Conservation (phyloP, 306 rosid species). For the Rosa lucieae region DNA sequence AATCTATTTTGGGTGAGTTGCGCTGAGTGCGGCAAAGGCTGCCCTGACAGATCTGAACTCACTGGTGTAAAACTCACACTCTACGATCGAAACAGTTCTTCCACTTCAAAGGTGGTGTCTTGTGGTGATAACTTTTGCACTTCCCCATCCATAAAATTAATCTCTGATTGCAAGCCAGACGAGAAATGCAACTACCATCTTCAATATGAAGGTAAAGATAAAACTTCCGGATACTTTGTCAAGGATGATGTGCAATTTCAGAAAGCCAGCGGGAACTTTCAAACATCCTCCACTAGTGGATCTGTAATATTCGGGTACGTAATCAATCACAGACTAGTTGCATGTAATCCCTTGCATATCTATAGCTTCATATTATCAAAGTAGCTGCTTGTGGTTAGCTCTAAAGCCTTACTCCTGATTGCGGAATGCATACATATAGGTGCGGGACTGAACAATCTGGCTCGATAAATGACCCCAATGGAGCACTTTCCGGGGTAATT, state of each 20-base stretch:
- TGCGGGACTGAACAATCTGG: conserved; percentile 80
- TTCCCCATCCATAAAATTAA: no score
- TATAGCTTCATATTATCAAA: background rate
- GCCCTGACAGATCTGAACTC: conserved; percentile 66
- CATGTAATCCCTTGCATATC: background rate
- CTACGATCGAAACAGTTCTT: conserved; percentile 55
- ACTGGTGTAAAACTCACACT: conserved; percentile 75
- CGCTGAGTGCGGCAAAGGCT: conserved; percentile 51
- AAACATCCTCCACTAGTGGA: conserved; percentile 41
- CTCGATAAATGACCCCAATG: conserved; percentile 44
- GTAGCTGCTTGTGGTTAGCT: background rate
- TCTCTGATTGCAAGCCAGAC: conserved; percentile 39
- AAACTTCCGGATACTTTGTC: conserved; percentile 71
- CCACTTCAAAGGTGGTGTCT: conserved; percentile 46
- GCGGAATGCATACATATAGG: conserved; percentile 34
- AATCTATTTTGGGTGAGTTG: conserved; percentile 90
- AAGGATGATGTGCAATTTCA: conserved; percentile 61
- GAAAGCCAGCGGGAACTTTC: conserved; percentile 47
- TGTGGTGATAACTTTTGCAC: conserved; percentile 71
- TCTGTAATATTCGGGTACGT: conserved; percentile 76
- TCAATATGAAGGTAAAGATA: conserved; percentile 83
- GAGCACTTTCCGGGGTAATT: conserved; percentile 79
- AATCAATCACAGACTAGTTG: background rate
- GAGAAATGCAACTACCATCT: conserved; percentile 62
- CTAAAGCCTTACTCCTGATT: background rate